Percentiles rank a stretch among this genome's conserved stretches.
Evolutionary conservation across 192 early-diverging fungal genomes (phyloP).

Genomic region (Umbelopsis ramanniana): DNA sequence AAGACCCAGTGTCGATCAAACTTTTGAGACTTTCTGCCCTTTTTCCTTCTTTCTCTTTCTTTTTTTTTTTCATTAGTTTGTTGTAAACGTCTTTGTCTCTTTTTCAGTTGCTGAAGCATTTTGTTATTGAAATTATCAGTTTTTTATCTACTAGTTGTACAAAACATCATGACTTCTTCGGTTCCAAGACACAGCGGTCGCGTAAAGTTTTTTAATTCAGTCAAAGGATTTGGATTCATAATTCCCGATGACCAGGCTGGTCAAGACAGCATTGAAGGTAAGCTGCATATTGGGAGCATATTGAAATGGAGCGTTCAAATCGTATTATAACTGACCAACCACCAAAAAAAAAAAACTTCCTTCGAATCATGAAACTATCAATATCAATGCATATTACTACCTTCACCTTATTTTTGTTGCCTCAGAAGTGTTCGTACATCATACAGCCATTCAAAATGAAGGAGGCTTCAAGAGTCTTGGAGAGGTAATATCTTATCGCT

Average conservation of each 20-base stretch:
- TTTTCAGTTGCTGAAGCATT: neutral
- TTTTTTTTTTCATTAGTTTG: conserved; percentile 5
- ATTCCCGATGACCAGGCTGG: conserved; percentile 68
- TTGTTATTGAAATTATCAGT: neutral
- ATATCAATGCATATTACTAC: neutral
- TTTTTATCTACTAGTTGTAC: neutral
- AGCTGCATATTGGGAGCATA: conserved; percentile 19
- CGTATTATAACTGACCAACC: too few species aligned
- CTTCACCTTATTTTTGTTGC: conserved; percentile 9
- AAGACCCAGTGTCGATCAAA: conserved; percentile 18
- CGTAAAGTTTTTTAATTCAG: conserved; percentile 88
- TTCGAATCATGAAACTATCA: too few species aligned
- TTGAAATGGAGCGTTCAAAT: neutral
- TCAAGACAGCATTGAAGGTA: conserved; percentile 75
- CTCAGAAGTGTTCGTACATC: conserved; percentile 75
- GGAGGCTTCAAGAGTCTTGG: conserved; percentile 78
- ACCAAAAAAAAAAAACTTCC: too few species aligned
- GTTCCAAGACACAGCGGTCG: conserved; percentile 52
- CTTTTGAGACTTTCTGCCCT: conserved; percentile 2
- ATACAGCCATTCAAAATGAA: conserved; percentile 75
- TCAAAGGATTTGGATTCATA: conserved; percentile 91
- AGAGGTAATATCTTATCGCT: conserved; percentile 48
- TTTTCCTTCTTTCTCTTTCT: neutral
- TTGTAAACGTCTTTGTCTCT: neutral
- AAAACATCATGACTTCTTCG: conserved; percentile 14